Evolutionary conservation across 495 filamentous ascomycete genomes (phyloP).

Genomic region (Neurospora cerealis): DNA sequence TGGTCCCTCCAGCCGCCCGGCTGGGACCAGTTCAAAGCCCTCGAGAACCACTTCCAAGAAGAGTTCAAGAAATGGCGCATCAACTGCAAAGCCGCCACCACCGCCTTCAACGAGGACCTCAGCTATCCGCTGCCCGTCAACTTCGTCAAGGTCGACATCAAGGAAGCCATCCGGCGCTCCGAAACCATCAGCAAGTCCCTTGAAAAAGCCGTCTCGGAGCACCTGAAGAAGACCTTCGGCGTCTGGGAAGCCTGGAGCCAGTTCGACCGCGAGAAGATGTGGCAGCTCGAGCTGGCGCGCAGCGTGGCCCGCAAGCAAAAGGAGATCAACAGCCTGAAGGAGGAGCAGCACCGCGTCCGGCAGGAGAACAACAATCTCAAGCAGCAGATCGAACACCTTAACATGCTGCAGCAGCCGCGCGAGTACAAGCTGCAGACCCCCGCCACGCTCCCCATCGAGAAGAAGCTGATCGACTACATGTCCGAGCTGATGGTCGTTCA

Average conservation of each 20-base stretch:
- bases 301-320: constrained; percentile 59
- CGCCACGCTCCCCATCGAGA: constrained; percentile 47
- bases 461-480: constrained; percentile 27
- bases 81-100: constrained; percentile 30
- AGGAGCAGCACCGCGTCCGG: constrained; percentile 49
- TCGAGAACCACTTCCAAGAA: constrained; percentile 54
- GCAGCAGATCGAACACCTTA: constrained; percentile 57
- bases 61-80: constrained; percentile 56
- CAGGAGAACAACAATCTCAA: constrained; percentile 68
- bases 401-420: constrained; percentile 56
- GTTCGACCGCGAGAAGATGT: constrained; percentile 50
- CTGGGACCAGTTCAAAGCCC: constrained; percentile 55
- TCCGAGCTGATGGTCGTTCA: constrained; percentile 19
- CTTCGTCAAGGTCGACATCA: constrained; percentile 26
- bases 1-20: constrained; percentile 69
- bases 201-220: constrained; percentile 52
- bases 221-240: constrained; percentile 58
- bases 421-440: constrained; percentile 62
- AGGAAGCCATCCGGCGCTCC: constrained; percentile 30
- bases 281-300: constrained; percentile 70
- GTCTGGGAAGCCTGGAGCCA: constrained; percentile 56
- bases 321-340: constrained; percentile 50
- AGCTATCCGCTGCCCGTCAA: constrained; percentile 25
- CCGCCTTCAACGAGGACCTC: constrained; percentile 29
- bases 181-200: constrained; percentile 37